phyloP scores from a whole-genome alignment of 805 yeast genomes.

The Debaryomyces castellii region DNA sequence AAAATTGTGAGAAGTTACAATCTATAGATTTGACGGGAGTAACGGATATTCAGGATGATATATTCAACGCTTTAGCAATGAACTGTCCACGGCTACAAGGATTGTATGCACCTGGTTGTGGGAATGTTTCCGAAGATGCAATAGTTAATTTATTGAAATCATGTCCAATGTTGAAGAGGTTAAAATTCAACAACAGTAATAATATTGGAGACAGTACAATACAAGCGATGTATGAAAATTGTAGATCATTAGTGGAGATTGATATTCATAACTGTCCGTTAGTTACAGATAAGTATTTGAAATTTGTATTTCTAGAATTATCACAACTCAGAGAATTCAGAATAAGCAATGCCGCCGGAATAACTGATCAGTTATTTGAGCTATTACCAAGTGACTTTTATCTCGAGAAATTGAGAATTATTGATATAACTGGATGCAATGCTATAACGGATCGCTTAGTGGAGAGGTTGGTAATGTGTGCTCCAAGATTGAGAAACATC shows the following conservation, averaged over 20 bases:
- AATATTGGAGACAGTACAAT: constrained; percentile 66
- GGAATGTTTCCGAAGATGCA: constrained; percentile 64
- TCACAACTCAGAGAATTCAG: constrained; percentile 83
- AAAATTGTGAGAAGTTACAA: constrained; percentile 68
- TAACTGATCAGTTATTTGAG: constrained; percentile 67
- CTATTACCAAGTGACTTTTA: constrained; percentile 46
- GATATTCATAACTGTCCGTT: constrained; percentile 83
- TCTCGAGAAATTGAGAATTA: constrained; percentile 69
- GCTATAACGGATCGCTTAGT: constrained; percentile 79
- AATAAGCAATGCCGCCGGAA: constrained; percentile 66
- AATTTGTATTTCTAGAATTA: constrained; percentile 55
- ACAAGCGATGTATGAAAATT: constrained; percentile 58
- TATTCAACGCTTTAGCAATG: constrained; percentile 64
- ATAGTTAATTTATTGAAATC: constrained; percentile 54
- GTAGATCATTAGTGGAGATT: constrained; percentile 82
- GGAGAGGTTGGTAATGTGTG: constrained; percentile 65
- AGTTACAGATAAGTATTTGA: constrained; percentile 64
- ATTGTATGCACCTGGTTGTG: constrained; percentile 83
- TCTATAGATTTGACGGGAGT: constrained; percentile 88
- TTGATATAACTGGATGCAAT: constrained; percentile 83
- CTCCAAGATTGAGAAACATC: constrained; percentile 85
- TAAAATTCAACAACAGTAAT: constrained; percentile 73
- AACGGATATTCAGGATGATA: constrained; percentile 59
- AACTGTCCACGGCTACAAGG: constrained; percentile 83
- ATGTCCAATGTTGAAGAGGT: constrained; percentile 77